Evolutionary conservation across 306 rosid genomes (phyloP).

Genomic region (Cucumis cinereus): DNA sequence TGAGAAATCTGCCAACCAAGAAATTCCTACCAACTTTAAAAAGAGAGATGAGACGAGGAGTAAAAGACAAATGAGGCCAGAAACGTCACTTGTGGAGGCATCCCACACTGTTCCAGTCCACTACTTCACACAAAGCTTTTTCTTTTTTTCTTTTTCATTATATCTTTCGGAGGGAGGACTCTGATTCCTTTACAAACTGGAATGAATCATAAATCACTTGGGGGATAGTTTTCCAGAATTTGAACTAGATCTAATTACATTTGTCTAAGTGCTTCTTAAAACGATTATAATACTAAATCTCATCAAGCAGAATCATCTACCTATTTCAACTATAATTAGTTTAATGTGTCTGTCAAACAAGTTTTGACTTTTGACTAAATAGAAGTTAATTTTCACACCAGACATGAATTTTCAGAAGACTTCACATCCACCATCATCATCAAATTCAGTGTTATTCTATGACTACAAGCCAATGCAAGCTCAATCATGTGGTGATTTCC

Average conservation of each 20-base stretch:
- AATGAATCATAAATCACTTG: neutral
- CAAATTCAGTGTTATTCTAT: neutral
- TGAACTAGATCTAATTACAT: neutral
- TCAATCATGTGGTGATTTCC: neutral
- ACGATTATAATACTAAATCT: neutral
- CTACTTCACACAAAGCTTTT: neutral
- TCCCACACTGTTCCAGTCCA: slow-evolving; percentile 1
- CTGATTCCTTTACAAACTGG: neutral
- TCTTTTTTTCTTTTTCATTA: neutral
- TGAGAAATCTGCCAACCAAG: neutral
- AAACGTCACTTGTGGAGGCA: neutral
- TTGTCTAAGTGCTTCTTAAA: neutral
- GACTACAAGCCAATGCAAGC: neutral
- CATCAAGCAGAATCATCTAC: neutral
- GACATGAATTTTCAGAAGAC: neutral
- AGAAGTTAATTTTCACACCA: neutral
- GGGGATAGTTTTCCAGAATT: neutral
- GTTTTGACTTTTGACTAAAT: neutral
- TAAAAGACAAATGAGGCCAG: slow-evolving; percentile 1
- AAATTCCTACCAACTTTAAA: neutral
- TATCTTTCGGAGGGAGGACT: neutral
- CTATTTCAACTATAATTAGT: neutral
- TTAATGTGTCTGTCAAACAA: neutral
- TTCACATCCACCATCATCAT: neutral
- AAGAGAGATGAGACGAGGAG: neutral